These are phyloP conservation scores for Melaleuca quinquenervia DNA, from an alignment of 345 rosid genomes.

Conservation along the genomic window DNA sequence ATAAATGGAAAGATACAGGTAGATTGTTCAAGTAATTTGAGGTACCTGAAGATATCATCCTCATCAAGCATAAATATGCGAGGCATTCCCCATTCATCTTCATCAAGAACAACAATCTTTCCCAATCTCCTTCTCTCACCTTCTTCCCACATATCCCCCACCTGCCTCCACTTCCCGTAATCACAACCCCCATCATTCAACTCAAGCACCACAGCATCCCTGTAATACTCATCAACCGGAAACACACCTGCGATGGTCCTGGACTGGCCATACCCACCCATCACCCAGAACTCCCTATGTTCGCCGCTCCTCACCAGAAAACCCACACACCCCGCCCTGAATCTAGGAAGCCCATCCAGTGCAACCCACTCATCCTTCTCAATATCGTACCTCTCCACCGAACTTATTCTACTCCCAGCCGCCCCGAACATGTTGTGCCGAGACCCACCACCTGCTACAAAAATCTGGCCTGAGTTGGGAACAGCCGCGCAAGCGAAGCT, in stretches of 20 bases:
- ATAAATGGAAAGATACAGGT: background rate
- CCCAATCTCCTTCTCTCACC: slow-evolving; percentile 58
- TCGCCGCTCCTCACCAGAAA: slow-evolving; percentile 34
- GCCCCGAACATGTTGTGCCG: slow-evolving; percentile 73
- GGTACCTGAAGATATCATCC: slow-evolving; percentile 54
- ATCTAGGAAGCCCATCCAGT: slow-evolving; percentile 56
- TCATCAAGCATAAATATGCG: slow-evolving; percentile 67
- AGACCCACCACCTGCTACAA: slow-evolving; percentile 90
- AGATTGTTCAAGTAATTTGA: background rate
- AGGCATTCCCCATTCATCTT: slow-evolving; percentile 28
- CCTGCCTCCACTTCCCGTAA: slow-evolving; percentile 50
- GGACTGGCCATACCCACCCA: slow-evolving; percentile 90
- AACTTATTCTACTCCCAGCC: slow-evolving; percentile 74
- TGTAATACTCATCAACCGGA: slow-evolving; percentile 76
- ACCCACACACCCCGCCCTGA: slow-evolving; percentile 85
- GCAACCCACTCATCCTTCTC: slow-evolving; percentile 64
- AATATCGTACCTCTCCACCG: slow-evolving; percentile 69
- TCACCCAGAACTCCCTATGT: slow-evolving; percentile 80
- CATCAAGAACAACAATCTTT: slow-evolving; percentile 58
- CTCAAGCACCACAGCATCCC: slow-evolving; percentile 74
- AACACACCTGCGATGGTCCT: slow-evolving; percentile 69
- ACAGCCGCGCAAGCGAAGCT: slow-evolving; percentile 74
- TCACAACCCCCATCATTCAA: slow-evolving; percentile 14
- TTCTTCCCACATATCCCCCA: slow-evolving; percentile 77
- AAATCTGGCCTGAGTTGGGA: slow-evolving; percentile 31